phyloP scores from a whole-genome alignment of 306 rosid species.

The Casuarina equisetifolia region DNA sequence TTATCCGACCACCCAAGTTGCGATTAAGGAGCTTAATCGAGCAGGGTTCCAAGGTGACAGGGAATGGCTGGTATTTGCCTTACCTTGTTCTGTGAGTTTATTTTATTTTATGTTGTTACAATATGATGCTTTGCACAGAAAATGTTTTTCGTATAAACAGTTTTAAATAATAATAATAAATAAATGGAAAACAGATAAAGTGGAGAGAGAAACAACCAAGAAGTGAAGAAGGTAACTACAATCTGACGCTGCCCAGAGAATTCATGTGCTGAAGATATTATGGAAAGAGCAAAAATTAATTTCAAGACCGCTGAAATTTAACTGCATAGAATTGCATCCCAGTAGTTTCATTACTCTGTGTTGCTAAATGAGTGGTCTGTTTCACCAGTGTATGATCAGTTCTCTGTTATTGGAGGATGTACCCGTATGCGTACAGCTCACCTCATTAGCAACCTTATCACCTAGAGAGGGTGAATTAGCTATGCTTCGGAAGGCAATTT shows the following conservation, averaged over 20 bases:
- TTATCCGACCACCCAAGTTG: constrained; percentile 61
- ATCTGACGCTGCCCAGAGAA: not conserved
- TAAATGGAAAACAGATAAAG: not conserved
- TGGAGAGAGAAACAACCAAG: not conserved
- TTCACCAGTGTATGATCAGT: not conserved
- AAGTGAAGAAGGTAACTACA: not conserved
- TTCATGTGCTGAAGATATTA: not conserved
- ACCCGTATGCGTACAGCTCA: not conserved
- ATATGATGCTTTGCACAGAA: constrained; percentile 12
- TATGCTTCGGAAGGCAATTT: not conserved
- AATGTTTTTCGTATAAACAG: not conserved
- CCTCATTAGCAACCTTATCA: not conserved
- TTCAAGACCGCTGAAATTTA: not conserved
- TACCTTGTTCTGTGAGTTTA: constrained; percentile 22
- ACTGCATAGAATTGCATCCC: not conserved
- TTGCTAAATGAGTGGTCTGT: not conserved
- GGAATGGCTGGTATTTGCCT: constrained; percentile 84
- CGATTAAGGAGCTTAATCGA: constrained; percentile 94
- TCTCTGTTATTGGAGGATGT: not conserved
- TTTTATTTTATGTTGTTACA: constrained; percentile 8
- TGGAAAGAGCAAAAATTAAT: not conserved
- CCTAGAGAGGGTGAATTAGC: not conserved
- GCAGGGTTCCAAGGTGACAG: constrained; percentile 98
- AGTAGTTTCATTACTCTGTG: not conserved
- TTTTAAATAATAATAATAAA: not conserved